A percentile compares a stretch with the other conserved stretches of the same genome.
Conservation (phyloP, 805 yeast species). For the Pichia kluyveri region DNA sequence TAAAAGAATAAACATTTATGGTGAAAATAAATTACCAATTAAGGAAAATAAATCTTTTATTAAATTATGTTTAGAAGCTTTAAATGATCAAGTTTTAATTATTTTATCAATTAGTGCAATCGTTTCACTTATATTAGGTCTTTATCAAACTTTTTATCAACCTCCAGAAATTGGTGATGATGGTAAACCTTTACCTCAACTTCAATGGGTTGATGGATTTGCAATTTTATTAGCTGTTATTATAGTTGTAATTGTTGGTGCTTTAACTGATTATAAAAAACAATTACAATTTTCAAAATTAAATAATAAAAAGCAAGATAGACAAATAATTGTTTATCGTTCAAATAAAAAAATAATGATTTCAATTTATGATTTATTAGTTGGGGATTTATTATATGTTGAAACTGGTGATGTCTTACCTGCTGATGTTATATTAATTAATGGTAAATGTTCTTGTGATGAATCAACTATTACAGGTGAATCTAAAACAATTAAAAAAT, state of each 20-base stretch:
- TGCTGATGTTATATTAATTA: slow-evolving; percentile 70
- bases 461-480: slow-evolving; percentile 95
- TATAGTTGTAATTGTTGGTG: slow-evolving; percentile 89
- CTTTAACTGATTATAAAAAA: slow-evolving; percentile 93
- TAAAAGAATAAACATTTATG: slow-evolving; percentile 44
- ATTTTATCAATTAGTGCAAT: slow-evolving; percentile 79
- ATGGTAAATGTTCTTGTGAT: slow-evolving; percentile 79
- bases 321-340: slow-evolving; percentile 69
- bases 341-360: slow-evolving; percentile 59
- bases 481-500: slow-evolving; percentile 69
- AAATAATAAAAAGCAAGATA: slow-evolving; percentile 80
- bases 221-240: slow-evolving; percentile 88
- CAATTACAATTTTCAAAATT: slow-evolving; percentile 86
- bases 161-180: slow-evolving; percentile 70
- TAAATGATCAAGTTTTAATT: slow-evolving; percentile 86
- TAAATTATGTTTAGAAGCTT: slow-evolving; percentile 65
- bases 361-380: slow-evolving; percentile 66
- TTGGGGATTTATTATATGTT: slow-evolving; percentile 74
- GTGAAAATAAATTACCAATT: slow-evolving; percentile 65
- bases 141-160: slow-evolving; percentile 86
- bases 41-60: slow-evolving; percentile 61
- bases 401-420: slow-evolving; percentile 95
- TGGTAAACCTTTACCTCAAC: slow-evolving; percentile 69
- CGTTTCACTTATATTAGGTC: slow-evolving; percentile 80
- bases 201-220: slow-evolving; percentile 98